Evolutionary conservation across 176 grass and related monocot species (phyloP), one percentile per base, ranked within the genome.

Genomic region (Carex parvula): DNA sequence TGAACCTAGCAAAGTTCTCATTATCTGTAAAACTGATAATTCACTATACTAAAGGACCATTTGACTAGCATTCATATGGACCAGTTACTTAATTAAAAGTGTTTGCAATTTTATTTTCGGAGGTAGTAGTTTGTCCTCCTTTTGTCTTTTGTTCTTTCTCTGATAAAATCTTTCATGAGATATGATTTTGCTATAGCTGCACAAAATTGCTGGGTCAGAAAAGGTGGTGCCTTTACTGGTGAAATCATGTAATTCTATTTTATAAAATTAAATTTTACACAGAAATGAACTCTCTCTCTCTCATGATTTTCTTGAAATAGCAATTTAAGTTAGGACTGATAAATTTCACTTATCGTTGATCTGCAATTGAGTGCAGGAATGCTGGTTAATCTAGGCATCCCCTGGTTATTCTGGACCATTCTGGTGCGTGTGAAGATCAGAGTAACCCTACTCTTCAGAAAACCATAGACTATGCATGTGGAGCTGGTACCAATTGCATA

Each of bases 381-480:
- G 86, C 86, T 94, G 76, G 67, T 48, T 79, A 41, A 9, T 33
- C 16, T 52, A 15, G 76, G 67, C 26, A 26, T 26, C 26, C 92
- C 92, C 20, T 97, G 89, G 90, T 92, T 79, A 97, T 97, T 88
- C 81, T 97, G 78, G 92, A 90, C 46, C 94, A 97, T 50, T 79
- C 48, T 98, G 93, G 92, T 98, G 95, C 81, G 89, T 95, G 65
- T 98, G 95, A 90, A 60, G 95, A 98, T 52, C 86, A 71, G 84
- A 8, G 71, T 15, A 84, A 82, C 77, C 18, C 84, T 2, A 4
- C 89, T 64, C 63, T 98, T 81, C 95, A 98, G 88, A 98, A n/a
- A 87, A 90, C 95, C 42, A 83, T 98, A 79, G 95, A 98, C 84
- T 98, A 91, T 89, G 95, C 95, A n/a, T 98, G 95, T 83, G 95